Evolutionary conservation across 352 stramenopile species (phyloP).

Genomic region (Phytophthora litchii): DNA sequence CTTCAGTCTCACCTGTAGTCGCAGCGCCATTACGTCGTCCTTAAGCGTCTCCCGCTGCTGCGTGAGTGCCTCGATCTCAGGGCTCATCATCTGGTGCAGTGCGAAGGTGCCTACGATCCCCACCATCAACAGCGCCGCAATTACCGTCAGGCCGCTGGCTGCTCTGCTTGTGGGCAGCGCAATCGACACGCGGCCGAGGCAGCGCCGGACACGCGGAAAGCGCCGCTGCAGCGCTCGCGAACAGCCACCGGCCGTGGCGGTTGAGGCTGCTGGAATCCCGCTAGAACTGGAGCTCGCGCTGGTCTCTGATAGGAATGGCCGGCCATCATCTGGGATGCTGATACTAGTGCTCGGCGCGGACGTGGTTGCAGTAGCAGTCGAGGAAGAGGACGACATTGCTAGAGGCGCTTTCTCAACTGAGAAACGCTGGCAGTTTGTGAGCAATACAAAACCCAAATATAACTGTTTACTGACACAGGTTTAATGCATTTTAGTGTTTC

Average conservation of each 20-base stretch:
- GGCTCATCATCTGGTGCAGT: conserved; percentile 78
- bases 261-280: conserved; percentile 7
- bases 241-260: conserved; percentile 21
- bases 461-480: background rate
- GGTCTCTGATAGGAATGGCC: conserved; percentile 25
- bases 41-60: conserved; percentile 63
- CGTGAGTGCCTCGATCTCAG: conserved; percentile 72
- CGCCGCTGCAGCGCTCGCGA: conserved; percentile 25
- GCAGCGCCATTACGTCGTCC: conserved; percentile 50
- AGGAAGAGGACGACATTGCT: conserved; percentile 17
- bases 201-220: conserved; percentile 30
- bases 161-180: conserved; percentile 32
- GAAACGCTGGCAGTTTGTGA: conserved; percentile 6
- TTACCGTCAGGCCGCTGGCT: conserved; percentile 51
- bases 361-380: conserved; percentile 1
- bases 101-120: conserved; percentile 70
- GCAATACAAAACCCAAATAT: conserved; percentile 17
- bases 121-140: conserved; percentile 59
- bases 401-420: conserved; percentile 3
- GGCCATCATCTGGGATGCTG: conserved; percentile 30
- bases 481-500: background rate
- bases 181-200: conserved; percentile 39
- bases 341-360: conserved; percentile 28
- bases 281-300: conserved; percentile 17
- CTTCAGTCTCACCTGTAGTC: conserved; percentile 44